Percentiles rank a stretch among this genome's conserved stretches.
Conservation (phyloP, 148 eudicot genomes). For the Spergularia marina region DNA sequence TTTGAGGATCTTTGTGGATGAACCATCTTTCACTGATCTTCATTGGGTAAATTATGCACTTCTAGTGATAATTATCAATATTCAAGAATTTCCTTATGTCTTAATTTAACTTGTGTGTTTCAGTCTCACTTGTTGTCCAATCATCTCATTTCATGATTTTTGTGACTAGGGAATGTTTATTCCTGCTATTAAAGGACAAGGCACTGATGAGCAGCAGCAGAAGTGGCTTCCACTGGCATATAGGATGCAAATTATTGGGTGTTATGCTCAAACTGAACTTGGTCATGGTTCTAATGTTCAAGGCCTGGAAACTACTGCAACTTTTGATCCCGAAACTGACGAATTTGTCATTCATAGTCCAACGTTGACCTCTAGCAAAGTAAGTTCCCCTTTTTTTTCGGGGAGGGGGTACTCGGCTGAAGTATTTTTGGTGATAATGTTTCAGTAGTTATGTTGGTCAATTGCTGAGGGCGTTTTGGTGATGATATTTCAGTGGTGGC, state of each 20-base stretch:
- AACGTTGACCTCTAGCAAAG: constrained; percentile 92
- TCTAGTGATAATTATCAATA: not conserved
- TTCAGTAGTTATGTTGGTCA: not conserved
- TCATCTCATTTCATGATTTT: not conserved
- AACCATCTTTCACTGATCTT: constrained; percentile 86
- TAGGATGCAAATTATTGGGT: constrained; percentile 93
- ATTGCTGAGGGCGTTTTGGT: not conserved
- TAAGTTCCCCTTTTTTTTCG: constrained; percentile 27
- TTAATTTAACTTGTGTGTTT: not conserved
- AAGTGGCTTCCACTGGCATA: constrained; percentile 96
- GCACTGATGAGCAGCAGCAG: constrained; percentile 85
- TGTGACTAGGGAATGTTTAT: constrained; percentile 83
- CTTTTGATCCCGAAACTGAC: constrained; percentile 83
- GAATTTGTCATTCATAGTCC: constrained; percentile 93
- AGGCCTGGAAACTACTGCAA: constrained; percentile 99
- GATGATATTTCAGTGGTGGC: constrained; percentile 82
- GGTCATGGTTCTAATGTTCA: constrained; percentile 99
- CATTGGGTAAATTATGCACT: constrained; percentile 66
- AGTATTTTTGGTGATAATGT: not conserved
- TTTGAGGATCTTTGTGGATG: constrained; percentile 67
- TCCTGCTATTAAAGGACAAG: constrained; percentile 92
- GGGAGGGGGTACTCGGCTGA: not conserved
- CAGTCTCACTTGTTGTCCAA: not conserved
- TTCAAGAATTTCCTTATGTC: not conserved
- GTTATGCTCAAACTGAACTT: constrained; percentile 99